Base-by-base conservation (phyloP, 352 stramenopile species). In the Globisporangium nagaii region DNA sequence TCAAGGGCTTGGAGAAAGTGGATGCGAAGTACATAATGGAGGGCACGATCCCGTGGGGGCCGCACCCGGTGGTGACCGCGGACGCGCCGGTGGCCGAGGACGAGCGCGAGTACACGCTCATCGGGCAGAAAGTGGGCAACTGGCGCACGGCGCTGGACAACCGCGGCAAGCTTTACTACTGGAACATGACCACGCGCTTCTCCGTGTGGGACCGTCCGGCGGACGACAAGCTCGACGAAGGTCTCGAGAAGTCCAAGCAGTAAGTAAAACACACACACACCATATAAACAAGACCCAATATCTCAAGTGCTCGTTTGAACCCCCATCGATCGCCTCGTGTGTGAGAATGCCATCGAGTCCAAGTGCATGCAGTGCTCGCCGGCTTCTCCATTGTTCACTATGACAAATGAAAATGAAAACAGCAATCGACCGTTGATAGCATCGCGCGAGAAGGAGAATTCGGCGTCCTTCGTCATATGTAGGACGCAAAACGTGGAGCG, bases 101-200 rank as follows among this genome's bases (percentile, higher is more conserved):
- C 13, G 72, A 81, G 17, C 48, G 77, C 22, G 71, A 91, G 19
- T 79, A 86, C 46, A 86, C 82, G 53, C 67, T 94, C 25, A 90
- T 94, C 51, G 84, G 84, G 42, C 80, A 93, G 67, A 70, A 79
- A 48, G 75, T 90, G 25, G 86, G 82, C 53, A 93, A 95, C 59
- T 95, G 86, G 86, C 75, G 82, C 37, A 76, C 79, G 25, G 84
- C 86, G 10, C 68, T 95, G 9, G 84, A 93, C 63, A 89, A 91
- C 63, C 81, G 83, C 25, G 86, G 86, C 28, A 90, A 89, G 64
- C 71, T 89, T 28, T 95, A 93, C 58, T 95, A 90, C 58, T 95
- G 86, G 86, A 94, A 95, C 70, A 46, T 88, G 41, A 84, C 77
- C 20, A 93, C 84, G 54, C 75, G 86, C 44, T 87, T 79, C 59